Conservation (phyloP, 2,329 filamentous ascomycete species). For the Trichoderma sp. region DNA sequence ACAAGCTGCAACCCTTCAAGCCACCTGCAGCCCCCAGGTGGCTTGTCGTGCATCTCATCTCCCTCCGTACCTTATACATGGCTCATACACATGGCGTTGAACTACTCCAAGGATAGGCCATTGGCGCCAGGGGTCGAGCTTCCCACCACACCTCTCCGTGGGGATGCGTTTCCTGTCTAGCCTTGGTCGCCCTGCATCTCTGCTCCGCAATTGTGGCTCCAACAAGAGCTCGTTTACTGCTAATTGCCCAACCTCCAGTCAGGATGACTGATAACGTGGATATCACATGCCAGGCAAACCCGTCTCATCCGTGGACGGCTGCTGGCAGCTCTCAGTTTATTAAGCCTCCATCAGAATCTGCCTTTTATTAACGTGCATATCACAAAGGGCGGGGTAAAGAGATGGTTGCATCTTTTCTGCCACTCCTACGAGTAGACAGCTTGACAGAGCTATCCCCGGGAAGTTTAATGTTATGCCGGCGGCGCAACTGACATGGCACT, state of each 20-base stretch:
- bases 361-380: conserved; percentile 26
- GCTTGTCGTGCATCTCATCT: conserved; percentile 22
- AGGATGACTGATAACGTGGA: conserved; percentile 15
- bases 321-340: conserved; percentile 19
- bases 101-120: conserved; percentile 9
- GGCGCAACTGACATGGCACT: conserved; percentile 16
- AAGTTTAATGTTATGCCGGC: conserved; percentile 9
- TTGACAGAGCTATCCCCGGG: neutral
- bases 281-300: conserved; percentile 25
- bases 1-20: conserved; percentile 24
- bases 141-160: conserved; percentile 6
- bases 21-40: conserved; percentile 21
- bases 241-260: conserved; percentile 23
- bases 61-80: conserved; percentile 6
- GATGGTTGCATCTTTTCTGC: neutral
- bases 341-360: conserved; percentile 5
- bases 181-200: conserved; percentile 24
- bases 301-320: conserved; percentile 7
- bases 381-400: conserved; percentile 27
- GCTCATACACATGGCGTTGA: conserved; percentile 11
- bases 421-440: neutral
- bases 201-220: conserved; percentile 26
- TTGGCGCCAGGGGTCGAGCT: conserved; percentile 23
- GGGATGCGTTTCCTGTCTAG: neutral
- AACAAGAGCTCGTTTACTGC: conserved; percentile 14